Evolutionary conservation across 768 basidiomycete species (phyloP), one percentile per base, ranked within the genome.

Genomic region (Pulveroboletus sp.): DNA sequence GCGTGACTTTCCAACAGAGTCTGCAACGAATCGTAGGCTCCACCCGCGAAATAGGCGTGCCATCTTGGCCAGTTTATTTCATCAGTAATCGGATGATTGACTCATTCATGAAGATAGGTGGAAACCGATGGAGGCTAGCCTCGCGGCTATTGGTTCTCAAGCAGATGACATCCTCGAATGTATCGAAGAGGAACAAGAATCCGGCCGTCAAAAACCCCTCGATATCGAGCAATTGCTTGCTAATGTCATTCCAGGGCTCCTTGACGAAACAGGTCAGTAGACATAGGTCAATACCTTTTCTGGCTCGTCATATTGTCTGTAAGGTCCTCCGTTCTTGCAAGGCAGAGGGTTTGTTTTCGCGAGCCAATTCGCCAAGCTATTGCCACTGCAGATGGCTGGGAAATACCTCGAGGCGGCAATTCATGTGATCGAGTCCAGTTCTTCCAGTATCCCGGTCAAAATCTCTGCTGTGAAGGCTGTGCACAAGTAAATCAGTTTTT

Each of bases 331-430:
- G 0, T 99, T 97, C 79, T 68, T 99, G 24, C 95, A 97, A 69
- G 97, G 95, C 11, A 79, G 97, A 51, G 90, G 84, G 0, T 97
- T 97, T 51, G 90, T 98, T 38, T 94, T 97, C 57, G 92, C 94
- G 3, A 93, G 91, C 61, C 87, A 93, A 60, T 97, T 83, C 61
- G 78, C 89, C 1, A 80, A 82, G 55, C 68, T 87, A 10, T 74
- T 97, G 5, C 87, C 92, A 0, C 58, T 77, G 12, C 75, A 82
- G 47, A 75, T 94, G 40, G 84, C 90, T 2, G 80, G 81, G 1
- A 90, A 94, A 60, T 98, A 97, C 63, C 74, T 98, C 29, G 83
- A 88, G 20, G 91, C 91, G 5, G 87, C 94, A 0, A 75, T 97
- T 25, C 82, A 86, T 44, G 93, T 90, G 9, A 78, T 99, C 9